phyloP scores from a whole-genome alignment of 1,284 basidiomycete genomes.

The Wallemia ichthyophaga region DNA sequence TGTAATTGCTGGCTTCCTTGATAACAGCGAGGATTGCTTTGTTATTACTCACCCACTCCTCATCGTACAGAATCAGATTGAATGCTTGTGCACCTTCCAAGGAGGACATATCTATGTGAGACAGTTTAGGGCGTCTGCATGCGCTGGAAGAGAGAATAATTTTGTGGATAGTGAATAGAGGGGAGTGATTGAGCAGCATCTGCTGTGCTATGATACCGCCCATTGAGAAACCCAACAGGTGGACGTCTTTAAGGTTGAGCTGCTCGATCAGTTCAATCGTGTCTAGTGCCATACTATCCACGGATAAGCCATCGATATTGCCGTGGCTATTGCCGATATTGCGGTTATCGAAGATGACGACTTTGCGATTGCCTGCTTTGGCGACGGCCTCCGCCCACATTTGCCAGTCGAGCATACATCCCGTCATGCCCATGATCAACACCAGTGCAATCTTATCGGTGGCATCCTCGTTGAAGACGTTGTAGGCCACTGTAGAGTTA shows the following conservation, averaged over 20 bases:
- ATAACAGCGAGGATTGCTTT: neutral
- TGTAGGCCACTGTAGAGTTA: neutral
- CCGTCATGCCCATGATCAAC: neutral
- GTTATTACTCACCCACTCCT: neutral
- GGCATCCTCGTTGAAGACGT: neutral
- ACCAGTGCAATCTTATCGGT: neutral
- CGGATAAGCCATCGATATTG: neutral
- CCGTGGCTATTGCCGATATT: neutral
- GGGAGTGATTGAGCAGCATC: neutral
- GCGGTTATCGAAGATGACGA: neutral
- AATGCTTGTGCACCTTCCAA: neutral
- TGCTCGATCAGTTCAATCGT: neutral
- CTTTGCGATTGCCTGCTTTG: neutral
- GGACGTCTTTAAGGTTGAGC: neutral
- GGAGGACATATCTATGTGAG: neutral
- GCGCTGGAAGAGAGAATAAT: neutral
- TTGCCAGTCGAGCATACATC: neutral
- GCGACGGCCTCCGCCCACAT: neutral
- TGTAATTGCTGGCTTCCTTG: neutral
- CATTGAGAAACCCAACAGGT: neutral
- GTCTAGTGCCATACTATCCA: neutral
- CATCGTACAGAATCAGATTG: neutral
- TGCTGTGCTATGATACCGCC: neutral
- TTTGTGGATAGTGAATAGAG: neutral
- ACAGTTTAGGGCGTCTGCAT: neutral